A percentile compares a stretch with the other conserved stretches of the same genome.
Evolutionary conservation across 1,284 basidiomycete genomes (phyloP).

Genomic region (Chalciporus piperatoides): DNA sequence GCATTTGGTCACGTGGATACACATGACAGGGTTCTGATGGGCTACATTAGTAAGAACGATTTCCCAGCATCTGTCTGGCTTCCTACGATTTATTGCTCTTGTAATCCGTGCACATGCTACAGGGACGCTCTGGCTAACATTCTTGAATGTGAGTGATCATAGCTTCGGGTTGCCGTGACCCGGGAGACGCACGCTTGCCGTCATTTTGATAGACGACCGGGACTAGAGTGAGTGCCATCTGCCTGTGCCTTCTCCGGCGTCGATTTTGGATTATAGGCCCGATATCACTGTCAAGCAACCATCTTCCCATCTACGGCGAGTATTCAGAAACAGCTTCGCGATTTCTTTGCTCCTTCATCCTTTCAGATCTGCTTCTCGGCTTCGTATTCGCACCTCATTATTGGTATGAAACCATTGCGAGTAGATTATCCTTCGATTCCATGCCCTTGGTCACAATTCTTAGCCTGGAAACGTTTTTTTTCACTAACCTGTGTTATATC

Average conservation of each 20-base stretch:
- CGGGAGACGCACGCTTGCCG: neutral
- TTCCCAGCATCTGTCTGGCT: conserved; percentile 16
- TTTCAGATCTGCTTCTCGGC: conserved; percentile 25
- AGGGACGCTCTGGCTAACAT: neutral
- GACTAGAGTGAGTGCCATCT: neutral
- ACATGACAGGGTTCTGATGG: conserved; percentile 9
- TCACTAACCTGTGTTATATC: neutral
- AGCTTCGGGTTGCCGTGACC: neutral
- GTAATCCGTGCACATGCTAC: conserved; percentile 8
- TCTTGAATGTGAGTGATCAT: neutral
- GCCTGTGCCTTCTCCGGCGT: neutral
- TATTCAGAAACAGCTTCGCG: conserved; percentile 12
- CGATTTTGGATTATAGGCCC: neutral
- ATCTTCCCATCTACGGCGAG: conserved; percentile 13
- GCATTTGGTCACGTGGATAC: neutral
- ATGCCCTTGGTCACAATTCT: neutral
- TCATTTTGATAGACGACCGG: neutral
- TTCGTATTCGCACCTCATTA: conserved; percentile 17
- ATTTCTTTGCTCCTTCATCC: conserved; percentile 17
- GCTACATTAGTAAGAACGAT: conserved; percentile 21
- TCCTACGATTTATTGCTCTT: conserved; percentile 29
- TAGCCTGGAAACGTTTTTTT: neutral
- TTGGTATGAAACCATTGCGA: conserved; percentile 18
- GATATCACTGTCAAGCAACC: conserved; percentile 1
- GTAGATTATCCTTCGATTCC: conserved; percentile 4